Base-by-base conservation (phyloP, 202 grass and related monocot genomes). In the Eragrostis tef region DNA sequence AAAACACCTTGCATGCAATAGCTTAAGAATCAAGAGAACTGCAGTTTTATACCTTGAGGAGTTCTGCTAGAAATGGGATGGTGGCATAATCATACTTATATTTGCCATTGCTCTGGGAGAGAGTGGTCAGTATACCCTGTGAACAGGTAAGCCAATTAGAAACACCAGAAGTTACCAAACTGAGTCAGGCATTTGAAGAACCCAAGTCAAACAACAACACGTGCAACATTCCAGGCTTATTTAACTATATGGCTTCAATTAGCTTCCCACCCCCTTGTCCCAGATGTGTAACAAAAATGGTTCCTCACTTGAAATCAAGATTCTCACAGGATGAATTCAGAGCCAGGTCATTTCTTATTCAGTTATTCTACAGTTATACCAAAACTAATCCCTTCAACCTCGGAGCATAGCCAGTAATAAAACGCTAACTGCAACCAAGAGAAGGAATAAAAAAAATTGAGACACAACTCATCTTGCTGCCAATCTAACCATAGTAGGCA, bases 11-110 rank as follows among this genome's bases (percentile, higher is more conserved):
- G 59, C 13, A n/a, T 19, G 4, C 0, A 11, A 47, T 75, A 86
- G 53, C 48, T 87, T 48, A 70, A 64, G 21, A 74, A 71, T 75
- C 17, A 17, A 82, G 24, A 73, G 41, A 79, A 72, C 36, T 62
- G 3, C 11, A 77, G 34, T 74, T 9, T n/a, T 13, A 42, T 67
- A 98, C 92, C 92, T 98, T 98, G 74, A 95, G 88, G 56, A 95
- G 50, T 89, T 98, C 95, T 71, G 86, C 95, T n/a, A 98, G 85
- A 89, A 98, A 95, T 22, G 95, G 95, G 73, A 98, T 90, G 6
- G 92, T 98, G 20, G 95, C 90, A 59, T 88, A 94, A 65, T 98
- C 95, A 24, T 98, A 98, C 63, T 88, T 94, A 48, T 98, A 98
- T 45, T 84, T 93, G 47, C 92, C 88, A 81, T 91, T 89, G 74